Base-by-base conservation (phyloP, 345 rosid genomes). In the Gossypium bickii region DNA sequence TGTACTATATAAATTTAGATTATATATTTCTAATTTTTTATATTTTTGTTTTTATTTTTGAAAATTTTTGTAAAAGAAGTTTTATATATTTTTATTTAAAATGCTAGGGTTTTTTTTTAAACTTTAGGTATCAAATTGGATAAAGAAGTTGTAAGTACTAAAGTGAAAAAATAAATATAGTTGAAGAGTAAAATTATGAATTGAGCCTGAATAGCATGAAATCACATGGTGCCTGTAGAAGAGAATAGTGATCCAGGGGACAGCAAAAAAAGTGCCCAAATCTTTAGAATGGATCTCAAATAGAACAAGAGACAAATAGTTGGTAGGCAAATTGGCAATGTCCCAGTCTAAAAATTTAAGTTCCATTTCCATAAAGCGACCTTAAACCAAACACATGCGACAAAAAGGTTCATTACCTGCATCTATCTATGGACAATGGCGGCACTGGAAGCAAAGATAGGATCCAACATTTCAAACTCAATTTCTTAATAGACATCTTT, bases 221-320 rank as follows among this genome's bases (percentile, higher is more conserved):
- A 71, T 56, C 74, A 71, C 74, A 71, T 57, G 73, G 60, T n/a
- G 52, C 13, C 29, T 10, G 2, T 15, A 73, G 76, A 73, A 45
- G 68, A 73, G 76, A 45, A 48, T 12, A 43, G 58, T 60, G 57
- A 24, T 73, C 43, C 41, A 73, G 34, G 67, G 68, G 34, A 60
- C 68, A 48, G 67, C 44, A 43, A 11, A 49, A 34, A 60, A 73
- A 73, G 34, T 59, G 67, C 25, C 76, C 45, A 16, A 20, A 45
- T 45, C 76, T 47, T 44, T 73, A 47, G 47, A 45, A 59, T 59
- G 56, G 55, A 59, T 60, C 67, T 73, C 76, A 72, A 48, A 58
- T 20, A 67, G 22, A 43, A n/a, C 22, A 72, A 59, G 16, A 24
- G 43, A 59, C 41, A 68, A 58, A 72, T 44, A 59, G 29, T 59